Evolutionary conservation across 2,329 filamentous ascomycete genomes (phyloP), one percentile per base, ranked within the genome.

Genomic region (Chaetomium sp.): DNA sequence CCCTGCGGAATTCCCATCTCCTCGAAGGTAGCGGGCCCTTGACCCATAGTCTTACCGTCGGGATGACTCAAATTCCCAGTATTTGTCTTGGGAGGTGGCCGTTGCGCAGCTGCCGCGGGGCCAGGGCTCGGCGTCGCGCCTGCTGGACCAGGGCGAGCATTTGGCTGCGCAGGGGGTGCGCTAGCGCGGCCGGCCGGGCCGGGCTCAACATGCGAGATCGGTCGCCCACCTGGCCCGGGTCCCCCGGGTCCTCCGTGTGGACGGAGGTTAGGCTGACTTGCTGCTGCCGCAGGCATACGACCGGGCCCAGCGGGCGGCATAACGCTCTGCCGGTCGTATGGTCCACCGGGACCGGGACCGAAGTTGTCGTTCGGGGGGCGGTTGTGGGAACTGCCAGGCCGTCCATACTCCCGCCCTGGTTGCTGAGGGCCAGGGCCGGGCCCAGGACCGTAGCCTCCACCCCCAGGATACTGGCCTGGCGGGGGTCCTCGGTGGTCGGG

Each of bases 1-100:
- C 79, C 85, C 65, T 85, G 81, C 6, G 91, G 89, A 64, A 99
- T 92, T 41, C 94, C 94, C 94, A 99, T 99, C 69, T 95, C 91
- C 69, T 96, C 92, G 70, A 99, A 99, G 0, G 94, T 97, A 65
- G 94, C 89, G 1, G 94, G 92, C 9, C 92, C 94, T 68, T 91
- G 89, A 49, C 79, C 80, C 36, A 81, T 76, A 46, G 74, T 69
- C 59, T 71, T 73, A 19, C 66, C 66, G 54, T 65, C 65, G 1
- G 65, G 65, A 59, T 67, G 65, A 5, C 2, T 36, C 12, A 52
- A 4, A 10, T 46, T 54, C 6, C 14, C 72, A 60, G 64, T 64
- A 54, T 60, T 69, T 42, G 64, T 41, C 6, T 34, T 11, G 37
- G 49, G 33, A 19, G 49, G 49, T 6, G 36, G 49, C 44, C 40